Evolutionary conservation across 169 alveolate genomes (phyloP).

Genomic region (Plasmodium inui): DNA sequence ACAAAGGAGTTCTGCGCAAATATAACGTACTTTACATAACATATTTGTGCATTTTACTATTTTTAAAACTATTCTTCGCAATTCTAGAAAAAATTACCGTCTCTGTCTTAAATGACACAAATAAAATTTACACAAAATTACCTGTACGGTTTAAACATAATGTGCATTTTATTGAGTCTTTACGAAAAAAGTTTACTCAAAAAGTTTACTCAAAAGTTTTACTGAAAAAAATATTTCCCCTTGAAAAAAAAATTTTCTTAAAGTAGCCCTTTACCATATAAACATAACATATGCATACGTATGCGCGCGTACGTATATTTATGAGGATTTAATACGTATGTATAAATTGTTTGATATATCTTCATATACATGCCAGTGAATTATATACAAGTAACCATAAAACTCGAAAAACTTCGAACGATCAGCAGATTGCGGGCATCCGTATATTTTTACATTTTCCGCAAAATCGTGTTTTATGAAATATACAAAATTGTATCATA

Average conservation of each 20-base stretch:
- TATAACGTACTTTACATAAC: neutral
- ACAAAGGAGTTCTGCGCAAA: slow-evolving; percentile 4
- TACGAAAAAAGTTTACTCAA: neutral
- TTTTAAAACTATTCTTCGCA: neutral
- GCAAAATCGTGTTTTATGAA: neutral
- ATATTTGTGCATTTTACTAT: neutral
- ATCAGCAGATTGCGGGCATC: neutral
- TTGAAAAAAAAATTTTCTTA: neutral
- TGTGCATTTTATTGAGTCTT: neutral
- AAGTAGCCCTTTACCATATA: neutral
- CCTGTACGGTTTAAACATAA: neutral
- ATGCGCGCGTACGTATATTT: neutral
- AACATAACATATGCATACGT: neutral
- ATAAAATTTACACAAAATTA: slow-evolving; percentile 17
- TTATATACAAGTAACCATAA: neutral
- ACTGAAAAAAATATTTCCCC: neutral
- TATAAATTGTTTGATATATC: neutral
- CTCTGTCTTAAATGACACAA: slow-evolving; percentile 23
- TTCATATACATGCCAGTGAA: neutral
- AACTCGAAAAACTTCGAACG: neutral
- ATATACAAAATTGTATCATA: neutral
- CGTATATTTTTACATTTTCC: neutral
- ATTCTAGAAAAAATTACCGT: neutral
- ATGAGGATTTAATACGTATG: neutral
- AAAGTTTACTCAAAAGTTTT: neutral